Percentiles rank a stretch among this genome's conserved stretches.
Evolutionary conservation across 2,329 filamentous ascomycete species (phyloP).

Genomic region (Colletotrichum costaricense): DNA sequence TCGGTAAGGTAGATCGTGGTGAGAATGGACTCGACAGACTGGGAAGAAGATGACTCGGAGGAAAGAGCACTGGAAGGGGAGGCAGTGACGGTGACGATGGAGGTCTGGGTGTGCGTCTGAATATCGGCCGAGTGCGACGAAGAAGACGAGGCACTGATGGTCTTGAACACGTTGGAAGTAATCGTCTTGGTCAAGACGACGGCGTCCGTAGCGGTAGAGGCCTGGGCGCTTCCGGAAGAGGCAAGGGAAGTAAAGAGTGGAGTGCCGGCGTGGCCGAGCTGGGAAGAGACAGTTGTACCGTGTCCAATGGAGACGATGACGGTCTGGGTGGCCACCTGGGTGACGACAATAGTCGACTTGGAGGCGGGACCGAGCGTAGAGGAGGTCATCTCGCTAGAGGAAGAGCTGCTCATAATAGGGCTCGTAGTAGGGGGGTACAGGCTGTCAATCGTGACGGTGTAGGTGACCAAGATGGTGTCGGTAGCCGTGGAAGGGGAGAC

Average conservation of each 20-base stretch:
- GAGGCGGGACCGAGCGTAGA: slow-evolving; percentile 3
- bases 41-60: neutral
- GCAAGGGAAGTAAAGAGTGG: neutral
- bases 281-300: slow-evolving; percentile 25
- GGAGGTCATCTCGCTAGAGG: neutral
- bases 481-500: neutral
- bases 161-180: slow-evolving; percentile 22
- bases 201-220: neutral
- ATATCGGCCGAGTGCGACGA: neutral
- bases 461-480: slow-evolving; percentile 26
- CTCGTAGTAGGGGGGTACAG: slow-evolving; percentile 4
- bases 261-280: slow-evolving; percentile 6
- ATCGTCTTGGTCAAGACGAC: slow-evolving; percentile 16
- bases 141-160: neutral
- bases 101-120: slow-evolving; percentile 7
- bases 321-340: slow-evolving; percentile 23
- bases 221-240: slow-evolving; percentile 3
- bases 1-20: slow-evolving; percentile 31
- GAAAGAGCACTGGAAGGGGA: neutral
- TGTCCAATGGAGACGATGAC: slow-evolving; percentile 25
- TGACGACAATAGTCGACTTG: slow-evolving; percentile 15
- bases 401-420: slow-evolving; percentile 11
- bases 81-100: slow-evolving; percentile 1
- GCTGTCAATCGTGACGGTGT: slow-evolving; percentile 30
- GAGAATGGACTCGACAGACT: slow-evolving; percentile 10